Base-by-base conservation (phyloP, 2,329 filamentous ascomycete genomes). In the Hymenoscyphus occultus region DNA sequence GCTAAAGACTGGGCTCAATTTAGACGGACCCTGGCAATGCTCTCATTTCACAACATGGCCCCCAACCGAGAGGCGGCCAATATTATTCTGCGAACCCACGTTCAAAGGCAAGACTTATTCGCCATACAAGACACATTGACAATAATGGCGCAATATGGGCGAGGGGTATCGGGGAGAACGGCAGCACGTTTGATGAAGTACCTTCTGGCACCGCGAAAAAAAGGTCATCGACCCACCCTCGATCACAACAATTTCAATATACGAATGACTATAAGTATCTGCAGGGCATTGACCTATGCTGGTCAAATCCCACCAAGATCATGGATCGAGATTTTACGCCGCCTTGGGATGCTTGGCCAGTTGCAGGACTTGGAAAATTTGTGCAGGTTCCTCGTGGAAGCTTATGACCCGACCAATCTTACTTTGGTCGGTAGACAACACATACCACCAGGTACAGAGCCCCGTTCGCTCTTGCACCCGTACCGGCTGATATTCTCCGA, bases 271-370 rank as follows among this genome's bases (percentile, higher is more conserved):
- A 84, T 71, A 75, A 84, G 58, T 76, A 74, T 83, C 22, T 76
- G 83, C 39, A 79, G 83, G 63, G 76, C 77, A 58, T 76, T 84
- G 54, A 77, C 85, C 60, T 75, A 79, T 66, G 76, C 74, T 48
- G 80, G 80, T 63, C 68, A 75, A 63, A 76, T 84, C 31, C 77
- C 76, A 28, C 75, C 78, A 2, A 74, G 68, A 32, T 71, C 78
- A 16, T 90, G 87, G 87, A 75, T 77, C 58, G 85, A 89, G 71
- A 77, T 87, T 10, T 71, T 90, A 54, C 83, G 83, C 57, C 81
- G 86, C 35, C 80, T 85, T 57, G 87, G 86, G 3, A 88, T 86
- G 83, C 73, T 77, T 9, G 77, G 81, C 7, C 78, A 80, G 16
- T 80, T 85, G 71, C 72, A 80, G 14, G 82, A 84, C 39, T 76